These are phyloP conservation scores for Plasmodium chabaudi DNA, from an alignment of 169 alveolate species.

Conservation along the genomic window DNA sequence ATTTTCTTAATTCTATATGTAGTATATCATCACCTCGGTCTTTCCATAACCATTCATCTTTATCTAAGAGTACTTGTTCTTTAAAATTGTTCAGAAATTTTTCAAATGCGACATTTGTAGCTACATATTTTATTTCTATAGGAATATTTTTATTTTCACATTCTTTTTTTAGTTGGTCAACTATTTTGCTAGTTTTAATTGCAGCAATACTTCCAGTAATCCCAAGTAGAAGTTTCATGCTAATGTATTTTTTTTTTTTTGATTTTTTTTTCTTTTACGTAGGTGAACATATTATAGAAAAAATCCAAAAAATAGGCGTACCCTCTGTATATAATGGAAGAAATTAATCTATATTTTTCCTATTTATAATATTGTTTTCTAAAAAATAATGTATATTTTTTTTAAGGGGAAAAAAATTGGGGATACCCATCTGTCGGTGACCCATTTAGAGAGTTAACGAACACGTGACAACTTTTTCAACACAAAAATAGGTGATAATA, in stretches of 20 bases:
- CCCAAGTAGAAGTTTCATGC: conserved; percentile 86
- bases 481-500: too few relatives aligned
- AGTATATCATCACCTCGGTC: conserved; percentile 82
- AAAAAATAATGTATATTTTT: too few relatives aligned
- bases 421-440: too few relatives aligned
- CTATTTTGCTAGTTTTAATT: conserved; percentile 85
- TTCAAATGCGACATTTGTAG: conserved; percentile 76
- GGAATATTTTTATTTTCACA: conserved; percentile 25
- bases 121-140: conserved; percentile 80
- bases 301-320: too few relatives aligned
- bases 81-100: conserved; percentile 79
- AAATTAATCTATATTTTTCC: too few relatives aligned
- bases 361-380: too few relatives aligned
- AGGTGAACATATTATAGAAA: too few relatives aligned
- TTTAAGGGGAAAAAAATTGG: too few relatives aligned
- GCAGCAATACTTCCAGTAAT: conserved; percentile 93
- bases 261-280: neutral
- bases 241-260: neutral
- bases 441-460: too few relatives aligned
- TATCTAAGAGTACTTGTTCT: conserved; percentile 71
- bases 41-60: conserved; percentile 88
- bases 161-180: conserved; percentile 64
- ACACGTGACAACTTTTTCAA: too few relatives aligned
- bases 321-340: too few relatives aligned
- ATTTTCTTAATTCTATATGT: conserved; percentile 86